Evolutionary conservation across 352 stramenopile genomes (phyloP).

Genomic region (Phytophthora aleatoria): DNA sequence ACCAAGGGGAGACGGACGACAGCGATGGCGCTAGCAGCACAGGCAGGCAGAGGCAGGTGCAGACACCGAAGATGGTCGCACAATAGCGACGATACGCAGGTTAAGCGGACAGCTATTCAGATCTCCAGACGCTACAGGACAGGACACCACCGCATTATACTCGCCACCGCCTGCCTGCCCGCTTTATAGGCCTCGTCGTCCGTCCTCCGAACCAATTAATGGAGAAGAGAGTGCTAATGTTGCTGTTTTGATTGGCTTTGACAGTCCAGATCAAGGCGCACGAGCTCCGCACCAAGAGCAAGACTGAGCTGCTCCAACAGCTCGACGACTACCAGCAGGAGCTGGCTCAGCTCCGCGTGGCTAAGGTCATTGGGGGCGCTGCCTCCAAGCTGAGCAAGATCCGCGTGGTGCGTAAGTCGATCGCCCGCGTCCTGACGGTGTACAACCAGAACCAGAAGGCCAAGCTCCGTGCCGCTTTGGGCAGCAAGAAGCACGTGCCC

Average conservation of each 20-base stretch:
- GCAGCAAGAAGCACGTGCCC: constrained; percentile 96
- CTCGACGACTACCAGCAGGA: constrained; percentile 99
- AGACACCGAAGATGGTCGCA: background rate
- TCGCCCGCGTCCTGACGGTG: constrained; percentile 98
- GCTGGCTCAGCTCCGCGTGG: constrained; percentile 96
- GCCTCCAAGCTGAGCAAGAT: constrained; percentile 99
- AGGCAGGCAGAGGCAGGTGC: background rate
- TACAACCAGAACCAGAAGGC: constrained; percentile 99
- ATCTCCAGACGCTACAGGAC: constrained; percentile 1
- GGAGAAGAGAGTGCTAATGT: constrained; percentile 19
- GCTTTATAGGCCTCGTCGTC: background rate
- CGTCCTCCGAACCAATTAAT: background rate
- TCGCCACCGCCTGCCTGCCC: background rate
- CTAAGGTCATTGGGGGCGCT: constrained; percentile 98
- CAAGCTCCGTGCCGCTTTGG: constrained; percentile 94
- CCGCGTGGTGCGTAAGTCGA: constrained; percentile 98
- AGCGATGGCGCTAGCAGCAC: background rate
- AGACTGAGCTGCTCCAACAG: constrained; percentile 98
- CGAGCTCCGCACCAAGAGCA: constrained; percentile 97
- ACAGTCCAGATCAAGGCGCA: constrained; percentile 96
- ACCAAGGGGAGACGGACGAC: background rate
- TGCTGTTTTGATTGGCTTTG: constrained; percentile 30
- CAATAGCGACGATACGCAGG: background rate
- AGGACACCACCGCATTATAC: background rate
- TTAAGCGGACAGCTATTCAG: background rate